Evolutionary conservation across 2,329 filamentous ascomycete species (phyloP).

Genomic region (Aureobasidium sp.): DNA sequence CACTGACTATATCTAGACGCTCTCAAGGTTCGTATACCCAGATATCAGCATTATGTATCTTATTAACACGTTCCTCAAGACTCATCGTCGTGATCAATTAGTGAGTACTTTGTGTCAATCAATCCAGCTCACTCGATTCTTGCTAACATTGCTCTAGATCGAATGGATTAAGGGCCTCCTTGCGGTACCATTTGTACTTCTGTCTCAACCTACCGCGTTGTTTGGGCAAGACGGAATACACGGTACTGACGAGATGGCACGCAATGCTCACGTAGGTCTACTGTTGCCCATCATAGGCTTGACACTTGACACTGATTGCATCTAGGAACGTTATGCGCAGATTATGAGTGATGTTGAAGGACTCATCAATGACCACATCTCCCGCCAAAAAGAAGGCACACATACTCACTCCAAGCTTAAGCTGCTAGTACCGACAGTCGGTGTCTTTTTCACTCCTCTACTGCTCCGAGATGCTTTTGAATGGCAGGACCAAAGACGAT

Average conservation of each 20-base stretch:
- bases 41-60: background rate
- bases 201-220: constrained; percentile 85
- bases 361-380: constrained; percentile 85
- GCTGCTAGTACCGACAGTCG: constrained; percentile 80
- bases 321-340: constrained; percentile 69
- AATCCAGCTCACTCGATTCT: background rate
- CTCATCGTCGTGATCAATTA: constrained; percentile 83
- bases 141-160: constrained; percentile 14
- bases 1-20: constrained; percentile 42
- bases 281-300: too few relatives aligned
- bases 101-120: constrained; percentile 42
- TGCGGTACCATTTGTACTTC: constrained; percentile 91
- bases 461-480: constrained; percentile 84
- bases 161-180: constrained; percentile 84
- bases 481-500: constrained; percentile 76
- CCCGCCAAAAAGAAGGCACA: constrained; percentile 55
- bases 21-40: constrained; percentile 44
- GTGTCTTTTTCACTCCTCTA: constrained; percentile 86
- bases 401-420: constrained; percentile 69
- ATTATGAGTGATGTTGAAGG: constrained; percentile 90
- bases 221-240: constrained; percentile 58
- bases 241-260: constrained; percentile 64
- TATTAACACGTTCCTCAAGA: constrained; percentile 47
- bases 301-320: too few relatives aligned
- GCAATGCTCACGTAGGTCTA: constrained; percentile 54